Percentiles rank a stretch among this genome's conserved stretches.
phyloP scores from a whole-genome alignment of 169 alveolate genomes.

The Plasmodium chabaudi region DNA sequence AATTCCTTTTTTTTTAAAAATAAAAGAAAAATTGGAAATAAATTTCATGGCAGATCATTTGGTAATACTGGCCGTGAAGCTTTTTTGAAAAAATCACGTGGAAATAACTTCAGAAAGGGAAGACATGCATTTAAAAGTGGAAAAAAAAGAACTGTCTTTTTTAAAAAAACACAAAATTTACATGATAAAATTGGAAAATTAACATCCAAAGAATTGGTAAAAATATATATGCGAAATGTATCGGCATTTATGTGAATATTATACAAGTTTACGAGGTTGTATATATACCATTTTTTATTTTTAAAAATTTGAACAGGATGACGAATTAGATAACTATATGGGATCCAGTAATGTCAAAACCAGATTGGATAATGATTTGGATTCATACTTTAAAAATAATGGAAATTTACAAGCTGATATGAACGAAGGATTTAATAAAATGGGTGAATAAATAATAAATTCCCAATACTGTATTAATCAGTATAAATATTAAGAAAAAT shows the following conservation, averaged over 20 bases:
- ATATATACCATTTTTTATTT: no score
- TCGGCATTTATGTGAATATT: no score
- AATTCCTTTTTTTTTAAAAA: slow-evolving; percentile 22
- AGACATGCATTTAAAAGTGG: slow-evolving; percentile 19
- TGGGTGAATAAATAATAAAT: slow-evolving; percentile 12
- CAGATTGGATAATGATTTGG: slow-evolving; percentile 65
- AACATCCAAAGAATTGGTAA: slow-evolving; percentile 68
- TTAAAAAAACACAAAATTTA: slow-evolving; percentile 36
- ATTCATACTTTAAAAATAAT: slow-evolving; percentile 64
- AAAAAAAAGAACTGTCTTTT: slow-evolving; percentile 44
- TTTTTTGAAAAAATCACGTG: slow-evolving; percentile 5
- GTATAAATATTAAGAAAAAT: no score
- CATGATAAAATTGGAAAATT: slow-evolving; percentile 67
- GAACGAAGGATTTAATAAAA: slow-evolving; percentile 38
- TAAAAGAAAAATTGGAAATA: slow-evolving; percentile 30
- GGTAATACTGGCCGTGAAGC: background rate
- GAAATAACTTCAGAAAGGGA: slow-evolving; percentile 29
- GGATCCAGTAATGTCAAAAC: slow-evolving; percentile 69
- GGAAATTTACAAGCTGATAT: slow-evolving; percentile 24
- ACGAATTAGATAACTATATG: slow-evolving; percentile 66
- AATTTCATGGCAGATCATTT: slow-evolving; percentile 17
- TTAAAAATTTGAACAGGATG: slow-evolving; percentile 22
- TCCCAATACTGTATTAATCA: background rate
- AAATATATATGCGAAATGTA: no score
- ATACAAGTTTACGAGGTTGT: no score